Conservation (phyloP, 2,329 filamentous ascomycete species). For the Xylariaceae sp. region DNA sequence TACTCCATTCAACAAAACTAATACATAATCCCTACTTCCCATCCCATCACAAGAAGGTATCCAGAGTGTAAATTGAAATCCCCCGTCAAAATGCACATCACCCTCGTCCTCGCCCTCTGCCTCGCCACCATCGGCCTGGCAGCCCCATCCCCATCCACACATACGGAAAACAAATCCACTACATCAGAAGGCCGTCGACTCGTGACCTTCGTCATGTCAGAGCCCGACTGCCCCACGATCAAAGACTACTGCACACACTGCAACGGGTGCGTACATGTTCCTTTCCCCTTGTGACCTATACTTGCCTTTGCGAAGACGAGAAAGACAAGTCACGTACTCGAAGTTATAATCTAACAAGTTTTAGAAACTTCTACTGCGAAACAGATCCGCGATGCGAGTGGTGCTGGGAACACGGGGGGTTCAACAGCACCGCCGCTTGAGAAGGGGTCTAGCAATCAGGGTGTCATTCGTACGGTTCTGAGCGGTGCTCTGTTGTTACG, state of each 20-base stretch:
- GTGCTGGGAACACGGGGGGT: constrained; percentile 24
- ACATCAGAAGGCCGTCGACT: background rate
- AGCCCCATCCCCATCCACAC: constrained; percentile 5
- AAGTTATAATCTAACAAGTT: background rate
- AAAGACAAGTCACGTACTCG: too few species aligned
- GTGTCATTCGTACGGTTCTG: background rate
- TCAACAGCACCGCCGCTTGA: constrained; percentile 1
- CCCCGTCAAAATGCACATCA: constrained; percentile 17
- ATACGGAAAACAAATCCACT: background rate
- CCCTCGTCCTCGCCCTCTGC: constrained; percentile 18
- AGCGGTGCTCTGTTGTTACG: background rate
- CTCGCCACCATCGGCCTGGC: constrained; percentile 20
- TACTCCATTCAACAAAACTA: too few species aligned
- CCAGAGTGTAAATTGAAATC: too few species aligned
- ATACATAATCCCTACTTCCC: too few species aligned
- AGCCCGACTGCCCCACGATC: constrained; percentile 23
- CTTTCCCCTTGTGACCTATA: background rate
- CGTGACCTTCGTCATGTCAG: constrained; percentile 9
- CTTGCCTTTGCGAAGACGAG: background rate
- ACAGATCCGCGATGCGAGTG: constrained; percentile 29
- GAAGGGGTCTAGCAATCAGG: background rate
- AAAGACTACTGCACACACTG: constrained; percentile 26
- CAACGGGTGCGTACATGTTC: constrained; percentile 13
- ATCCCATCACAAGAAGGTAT: too few species aligned
- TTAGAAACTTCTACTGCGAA: constrained; percentile 28